Evolutionary conservation across 2,329 filamentous ascomycete genomes (phyloP).

Genomic region (Diaporthe ilicicola): DNA sequence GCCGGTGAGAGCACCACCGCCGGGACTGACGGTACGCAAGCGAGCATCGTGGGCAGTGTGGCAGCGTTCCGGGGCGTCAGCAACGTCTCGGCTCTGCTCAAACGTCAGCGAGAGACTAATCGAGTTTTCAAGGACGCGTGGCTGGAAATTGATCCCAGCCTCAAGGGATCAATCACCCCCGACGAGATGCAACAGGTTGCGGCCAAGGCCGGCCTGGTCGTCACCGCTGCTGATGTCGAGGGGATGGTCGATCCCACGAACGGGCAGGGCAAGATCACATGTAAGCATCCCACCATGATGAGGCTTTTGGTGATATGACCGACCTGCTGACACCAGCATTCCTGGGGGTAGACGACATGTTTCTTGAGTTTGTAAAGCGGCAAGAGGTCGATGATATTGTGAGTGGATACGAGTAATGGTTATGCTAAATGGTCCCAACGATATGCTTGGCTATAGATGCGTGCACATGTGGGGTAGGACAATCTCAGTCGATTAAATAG

Average conservation of each 20-base stretch:
- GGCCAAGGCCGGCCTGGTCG: slow-evolving; percentile 42
- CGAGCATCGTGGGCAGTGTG: slow-evolving; percentile 23
- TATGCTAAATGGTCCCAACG: not conserved
- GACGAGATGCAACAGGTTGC: slow-evolving; percentile 46
- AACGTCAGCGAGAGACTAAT: slow-evolving; percentile 32
- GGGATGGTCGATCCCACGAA: slow-evolving; percentile 45
- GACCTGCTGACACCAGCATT: not conserved
- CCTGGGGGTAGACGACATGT: slow-evolving; percentile 42
- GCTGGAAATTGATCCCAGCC: slow-evolving; percentile 45
- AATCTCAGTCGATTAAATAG: not conserved
- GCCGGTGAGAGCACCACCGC: slow-evolving; percentile 40
- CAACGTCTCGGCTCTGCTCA: slow-evolving; percentile 31
- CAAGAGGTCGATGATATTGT: slow-evolving; percentile 42
- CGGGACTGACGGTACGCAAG: slow-evolving; percentile 28
- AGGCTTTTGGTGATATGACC: not conserved
- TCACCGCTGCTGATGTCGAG: slow-evolving; percentile 46
- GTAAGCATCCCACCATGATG: slow-evolving; percentile 39
- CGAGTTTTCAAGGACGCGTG: slow-evolving; percentile 41
- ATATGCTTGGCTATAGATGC: not conserved
- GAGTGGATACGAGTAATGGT: slow-evolving; percentile 34
- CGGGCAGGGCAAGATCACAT: slow-evolving; percentile 46
- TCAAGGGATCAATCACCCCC: slow-evolving; percentile 45
- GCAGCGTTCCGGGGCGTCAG: slow-evolving; percentile 31
- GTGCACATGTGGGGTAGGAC: not conserved
- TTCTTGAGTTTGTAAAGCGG: slow-evolving; percentile 46